These are phyloP conservation scores for Sclerotinia nivalis DNA, from an alignment of 2,329 filamentous ascomycete genomes.

Conservation along the genomic window DNA sequence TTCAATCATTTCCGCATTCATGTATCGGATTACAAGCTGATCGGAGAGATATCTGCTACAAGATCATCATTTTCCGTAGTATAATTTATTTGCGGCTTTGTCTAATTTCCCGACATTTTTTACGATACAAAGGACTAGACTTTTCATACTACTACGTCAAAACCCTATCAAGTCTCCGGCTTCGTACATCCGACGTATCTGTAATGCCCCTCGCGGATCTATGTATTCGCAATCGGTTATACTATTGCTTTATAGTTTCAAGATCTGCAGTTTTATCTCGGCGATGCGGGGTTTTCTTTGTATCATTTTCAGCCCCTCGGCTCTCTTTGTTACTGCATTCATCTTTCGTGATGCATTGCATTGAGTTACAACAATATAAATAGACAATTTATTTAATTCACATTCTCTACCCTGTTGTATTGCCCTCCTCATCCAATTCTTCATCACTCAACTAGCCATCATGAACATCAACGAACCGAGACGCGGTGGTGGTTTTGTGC, in stretches of 20 bases:
- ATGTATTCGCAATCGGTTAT: background rate
- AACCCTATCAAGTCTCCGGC: background rate
- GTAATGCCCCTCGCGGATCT: background rate
- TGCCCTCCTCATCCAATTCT: background rate
- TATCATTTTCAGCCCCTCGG: background rate
- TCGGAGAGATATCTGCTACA: background rate
- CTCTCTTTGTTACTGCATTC: background rate
- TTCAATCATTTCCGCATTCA: background rate
- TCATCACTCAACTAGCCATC: constrained; percentile 14
- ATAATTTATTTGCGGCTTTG: background rate
- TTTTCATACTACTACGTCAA: background rate
- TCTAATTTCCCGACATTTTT: background rate
- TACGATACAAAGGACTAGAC: background rate
- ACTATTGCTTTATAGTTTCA: background rate
- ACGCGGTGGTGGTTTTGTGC: constrained; percentile 29
- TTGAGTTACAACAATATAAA: background rate
- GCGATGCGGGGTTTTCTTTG: constrained; percentile 2
- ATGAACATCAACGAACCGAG: constrained; percentile 37
- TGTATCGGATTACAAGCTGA: background rate
- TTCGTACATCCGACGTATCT: background rate
- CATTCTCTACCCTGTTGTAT: background rate
- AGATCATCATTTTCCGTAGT: background rate
- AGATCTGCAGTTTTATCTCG: background rate
- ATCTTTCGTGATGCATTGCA: background rate
- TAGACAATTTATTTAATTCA: background rate